Conservation (phyloP, 2,329 filamentous ascomycete species). For the Orbilia oligospora region DNA sequence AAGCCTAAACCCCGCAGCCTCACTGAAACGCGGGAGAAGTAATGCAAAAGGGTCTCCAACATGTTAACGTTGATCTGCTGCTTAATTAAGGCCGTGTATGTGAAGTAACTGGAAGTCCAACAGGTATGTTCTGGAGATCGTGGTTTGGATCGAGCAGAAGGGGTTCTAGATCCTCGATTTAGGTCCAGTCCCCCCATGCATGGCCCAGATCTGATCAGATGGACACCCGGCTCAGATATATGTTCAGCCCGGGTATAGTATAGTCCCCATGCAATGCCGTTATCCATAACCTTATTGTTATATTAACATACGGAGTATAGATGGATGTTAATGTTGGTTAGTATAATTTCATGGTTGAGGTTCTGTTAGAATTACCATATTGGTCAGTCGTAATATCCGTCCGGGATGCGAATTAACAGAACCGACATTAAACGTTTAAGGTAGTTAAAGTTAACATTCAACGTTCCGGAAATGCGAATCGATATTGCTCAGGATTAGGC, state of each 20-base stretch:
- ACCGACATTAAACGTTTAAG: not conserved
- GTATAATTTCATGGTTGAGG: too few relatives aligned
- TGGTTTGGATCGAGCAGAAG: constrained; percentile 1
- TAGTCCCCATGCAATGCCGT: not conserved
- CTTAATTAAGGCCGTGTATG: constrained; percentile 5
- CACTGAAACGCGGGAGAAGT: constrained; percentile 17
- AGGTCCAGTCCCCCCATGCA: not conserved
- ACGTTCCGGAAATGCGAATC: constrained; percentile 25
- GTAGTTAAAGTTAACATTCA: not conserved
- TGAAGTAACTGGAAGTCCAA: not conserved
- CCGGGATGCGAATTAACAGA: not conserved
- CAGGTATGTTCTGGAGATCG: not conserved
- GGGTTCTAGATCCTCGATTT: not conserved
- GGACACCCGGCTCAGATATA: not conserved
- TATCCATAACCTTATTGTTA: constrained; percentile 9
- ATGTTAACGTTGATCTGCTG: constrained; percentile 4
- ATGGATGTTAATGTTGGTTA: too few relatives aligned
- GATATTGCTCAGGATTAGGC: constrained; percentile 19
- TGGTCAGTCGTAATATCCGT: not conserved
- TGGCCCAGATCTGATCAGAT: not conserved
- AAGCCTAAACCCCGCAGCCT: constrained; percentile 22
- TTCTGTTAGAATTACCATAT: not conserved
- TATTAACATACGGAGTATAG: not conserved
- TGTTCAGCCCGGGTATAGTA: not conserved
- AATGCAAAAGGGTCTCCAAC: constrained; percentile 7